Evolutionary conservation across 2,329 filamentous ascomycete species (phyloP), one percentile per base, ranked within the genome.

Genomic region (Penicillium hesseltinei): DNA sequence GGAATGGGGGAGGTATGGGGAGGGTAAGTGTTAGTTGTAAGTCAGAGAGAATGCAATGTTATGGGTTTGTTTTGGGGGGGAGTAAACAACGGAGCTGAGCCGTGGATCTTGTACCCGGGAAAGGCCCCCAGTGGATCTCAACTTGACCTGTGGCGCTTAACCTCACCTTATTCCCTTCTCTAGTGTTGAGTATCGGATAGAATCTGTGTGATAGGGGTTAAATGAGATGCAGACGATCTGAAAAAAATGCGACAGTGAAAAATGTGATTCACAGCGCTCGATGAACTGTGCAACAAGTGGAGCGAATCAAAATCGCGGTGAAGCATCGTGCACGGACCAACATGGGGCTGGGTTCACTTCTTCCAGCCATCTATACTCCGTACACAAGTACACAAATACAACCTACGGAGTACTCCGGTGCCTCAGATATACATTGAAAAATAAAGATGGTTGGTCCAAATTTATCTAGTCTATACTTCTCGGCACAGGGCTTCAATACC

Each of bases 261-360:
- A 57, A 57, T 46, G 49, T 42, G 56, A 45, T 48, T 49, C 44
- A 56, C 46, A 44, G 56, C 52, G 49, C 49, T 43, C 23, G 58
- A 54, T 64, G 63, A 63, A 52, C 51, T 60, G 60, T 54, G 46
- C 57, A 53, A 54, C 55, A 40, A 56, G 62, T 67, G 65, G 65
- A 64, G 59, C 64, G 61, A 66, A 67, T 67, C 63, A 62, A 67
- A 67, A 51, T 63, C 64, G 64, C 65, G 65, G 65, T 67, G 65
- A 65, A 56, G 60, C 38, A 45, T 35, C 40, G 62, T 62, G 65
- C 65, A 66, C 65, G 57, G 60, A 51, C 65, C 64, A 59, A 5
- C 8, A 47, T 53, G 46, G 48, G 58, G 57, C 57, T 56, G 55
- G 62, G 51, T 42, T 17, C 5, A n/a, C 25, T 35, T 39, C 39